Conservation (phyloP, 345 rosid species). For the Anacardium occidentale region DNA sequence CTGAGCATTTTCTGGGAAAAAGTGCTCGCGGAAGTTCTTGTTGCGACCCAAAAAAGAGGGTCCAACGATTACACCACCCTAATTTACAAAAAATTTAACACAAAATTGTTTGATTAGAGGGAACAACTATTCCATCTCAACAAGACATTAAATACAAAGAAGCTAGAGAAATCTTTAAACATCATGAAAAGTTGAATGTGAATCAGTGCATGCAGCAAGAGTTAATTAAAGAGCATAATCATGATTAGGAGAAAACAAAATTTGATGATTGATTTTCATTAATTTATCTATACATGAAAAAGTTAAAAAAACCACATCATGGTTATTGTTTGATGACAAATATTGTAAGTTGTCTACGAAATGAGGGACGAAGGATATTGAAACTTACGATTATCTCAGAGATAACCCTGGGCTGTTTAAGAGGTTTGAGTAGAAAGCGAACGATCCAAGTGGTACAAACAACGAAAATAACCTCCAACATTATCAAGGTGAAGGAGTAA, state of each 20-base stretch:
- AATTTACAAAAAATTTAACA: conserved; percentile 8
- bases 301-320: too few relatives aligned
- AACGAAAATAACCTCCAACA: conserved; percentile 42
- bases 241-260: too few relatives aligned
- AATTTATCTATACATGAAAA: too few relatives aligned
- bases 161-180: neutral
- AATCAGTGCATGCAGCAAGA: too few relatives aligned
- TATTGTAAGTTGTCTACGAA: too few relatives aligned
- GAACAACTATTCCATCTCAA: neutral
- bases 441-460: conserved; percentile 34
- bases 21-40: conserved; percentile 24
- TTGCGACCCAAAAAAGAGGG: conserved; percentile 64
- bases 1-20: conserved; percentile 45
- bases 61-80: conserved; percentile 83
- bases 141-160: neutral
- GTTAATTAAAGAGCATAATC: too few relatives aligned
- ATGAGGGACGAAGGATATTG: neutral
- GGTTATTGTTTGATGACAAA: too few relatives aligned
- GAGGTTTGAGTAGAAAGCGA: conserved; percentile 63
- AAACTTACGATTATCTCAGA: conserved; percentile 65
- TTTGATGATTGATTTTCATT: too few relatives aligned
- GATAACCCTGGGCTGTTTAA: conserved; percentile 67
- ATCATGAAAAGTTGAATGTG: too few relatives aligned
- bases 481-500: conserved; percentile 35
- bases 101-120: neutral